Base-by-base conservation (phyloP, 106 monocot genomes). In the Allium sativum region DNA sequence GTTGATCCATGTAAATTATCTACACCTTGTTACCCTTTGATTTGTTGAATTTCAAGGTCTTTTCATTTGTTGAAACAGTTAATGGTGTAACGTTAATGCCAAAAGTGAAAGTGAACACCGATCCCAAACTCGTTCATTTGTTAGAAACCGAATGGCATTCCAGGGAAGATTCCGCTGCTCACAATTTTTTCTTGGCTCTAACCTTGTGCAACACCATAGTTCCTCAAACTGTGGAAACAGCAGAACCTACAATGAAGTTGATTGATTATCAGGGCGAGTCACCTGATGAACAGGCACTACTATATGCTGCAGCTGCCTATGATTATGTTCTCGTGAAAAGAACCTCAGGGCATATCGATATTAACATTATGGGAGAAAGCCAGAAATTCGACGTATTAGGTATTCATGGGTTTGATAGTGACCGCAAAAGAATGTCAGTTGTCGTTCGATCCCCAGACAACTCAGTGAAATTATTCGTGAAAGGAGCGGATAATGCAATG, bases 401-500 rank as follows among this genome's bases (percentile, higher is more conserved):
- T 55, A 79, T 98, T 46, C 96, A 98, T 64, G 96, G 91, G 59
- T 98, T 96, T 68, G 96, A 96, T 66, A 96, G 96, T 68, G 96
- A 96, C 31, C 73, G 96, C 19, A 96, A 96, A 76, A 84, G 91
- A 48, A 98, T 98, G 96, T 98, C 96, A 4, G 96, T 92, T 10
- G 80, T 98, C 44, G 70, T 98, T 65, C 80, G 82, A 31, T 98
- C 80, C 56, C 96, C 96, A 18, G 90, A 98, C 62, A 80, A 78
- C 21, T 68, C 87, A 4, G 77, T 82, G 13, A 98, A 82, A 54
- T 55, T 98, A 44, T 92, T 88, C 59, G 91, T 88, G 41, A 98
- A 98, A 69, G 96, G 96, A 54, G 96, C 96, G 40, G 96, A 98
- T 64, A 91, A 69, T 67, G 77, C 88, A n/a, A 91, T 98, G 96